Conservation (phyloP, 805 yeast species). For the Henningerozyma blattae region DNA sequence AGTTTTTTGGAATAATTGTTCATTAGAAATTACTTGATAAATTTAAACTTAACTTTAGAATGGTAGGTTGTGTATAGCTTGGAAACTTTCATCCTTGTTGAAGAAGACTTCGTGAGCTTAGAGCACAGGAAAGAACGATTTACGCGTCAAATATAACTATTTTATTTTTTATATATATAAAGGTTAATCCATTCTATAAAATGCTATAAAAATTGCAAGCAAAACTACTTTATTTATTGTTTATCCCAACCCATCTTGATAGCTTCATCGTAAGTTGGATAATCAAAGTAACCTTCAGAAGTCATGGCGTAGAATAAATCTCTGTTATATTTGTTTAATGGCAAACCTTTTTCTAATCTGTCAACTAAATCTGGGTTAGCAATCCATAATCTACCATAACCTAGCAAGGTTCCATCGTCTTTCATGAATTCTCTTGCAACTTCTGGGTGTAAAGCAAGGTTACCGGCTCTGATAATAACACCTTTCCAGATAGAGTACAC, state of each 20-base stretch:
- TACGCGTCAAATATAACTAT: too few relatives aligned
- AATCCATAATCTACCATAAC: conserved; percentile 35
- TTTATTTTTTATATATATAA: too few relatives aligned
- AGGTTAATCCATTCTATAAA: too few relatives aligned
- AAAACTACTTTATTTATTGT: too few relatives aligned
- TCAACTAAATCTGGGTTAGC: conserved; percentile 43
- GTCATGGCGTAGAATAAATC: conserved; percentile 31
- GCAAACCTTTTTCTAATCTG: conserved; percentile 29
- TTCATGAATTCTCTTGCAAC: conserved; percentile 20
- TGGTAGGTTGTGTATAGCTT: too few relatives aligned
- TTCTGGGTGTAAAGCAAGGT: conserved; percentile 19
- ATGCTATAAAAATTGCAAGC: too few relatives aligned
- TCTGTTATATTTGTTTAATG: conserved; percentile 35
- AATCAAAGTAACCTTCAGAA: conserved; percentile 32
- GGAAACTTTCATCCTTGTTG: too few relatives aligned
- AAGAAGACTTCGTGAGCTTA: too few relatives aligned
- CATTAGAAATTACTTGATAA: too few relatives aligned
- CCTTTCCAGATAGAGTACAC: conserved; percentile 36
- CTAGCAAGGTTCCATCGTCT: conserved; percentile 33
- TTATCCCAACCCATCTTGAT: conserved; percentile 8
- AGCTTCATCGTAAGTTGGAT: conserved; percentile 25
- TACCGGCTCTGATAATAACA: conserved; percentile 30
- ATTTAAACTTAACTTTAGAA: too few relatives aligned
- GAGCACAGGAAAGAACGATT: too few relatives aligned
- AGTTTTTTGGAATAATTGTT: too few relatives aligned